Conservation (phyloP, 768 basidiomycete genomes). For the Phanerodontia chrysosporium region DNA sequence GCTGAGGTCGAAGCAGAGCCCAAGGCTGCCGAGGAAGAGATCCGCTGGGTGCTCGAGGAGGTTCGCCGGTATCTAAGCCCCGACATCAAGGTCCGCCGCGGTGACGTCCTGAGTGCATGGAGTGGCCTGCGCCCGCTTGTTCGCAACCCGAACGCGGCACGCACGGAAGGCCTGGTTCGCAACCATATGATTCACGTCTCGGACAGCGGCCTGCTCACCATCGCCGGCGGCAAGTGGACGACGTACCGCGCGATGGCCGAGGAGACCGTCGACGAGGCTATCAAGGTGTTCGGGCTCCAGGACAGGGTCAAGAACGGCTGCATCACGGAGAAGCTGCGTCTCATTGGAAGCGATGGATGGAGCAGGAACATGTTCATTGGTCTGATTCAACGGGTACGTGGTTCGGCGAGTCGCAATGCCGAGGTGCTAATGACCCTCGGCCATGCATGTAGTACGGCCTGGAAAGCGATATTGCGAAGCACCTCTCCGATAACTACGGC, state of each 20-base stretch:
- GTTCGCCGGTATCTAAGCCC: conserved; percentile 83
- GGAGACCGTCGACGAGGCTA: conserved; percentile 87
- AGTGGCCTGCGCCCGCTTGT: conserved; percentile 89
- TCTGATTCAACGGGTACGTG: conserved; percentile 77
- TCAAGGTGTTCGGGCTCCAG: conserved; percentile 71
- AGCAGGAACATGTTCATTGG: conserved; percentile 95
- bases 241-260: conserved; percentile 95
- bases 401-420: conserved; percentile 9
- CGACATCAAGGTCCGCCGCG: conserved; percentile 91
- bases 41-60: conserved; percentile 95
- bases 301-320: conserved; percentile 54
- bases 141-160: conserved; percentile 65
- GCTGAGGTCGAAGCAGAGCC: conserved; percentile 72
- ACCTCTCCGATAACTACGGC: conserved; percentile 91
- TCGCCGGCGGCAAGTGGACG: conserved; percentile 98
- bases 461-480: conserved; percentile 88
- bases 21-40: conserved; percentile 85
- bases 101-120: conserved; percentile 96
- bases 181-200: conserved; percentile 90
- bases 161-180: conserved; percentile 85
- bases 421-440: neutral
- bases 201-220: conserved; percentile 80
- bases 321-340: conserved; percentile 73
- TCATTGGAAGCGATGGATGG: conserved; percentile 94
- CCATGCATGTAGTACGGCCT: conserved; percentile 66